phyloP scores from a whole-genome alignment of 305 asterid genomes.

The Fraxinus floribunda region DNA sequence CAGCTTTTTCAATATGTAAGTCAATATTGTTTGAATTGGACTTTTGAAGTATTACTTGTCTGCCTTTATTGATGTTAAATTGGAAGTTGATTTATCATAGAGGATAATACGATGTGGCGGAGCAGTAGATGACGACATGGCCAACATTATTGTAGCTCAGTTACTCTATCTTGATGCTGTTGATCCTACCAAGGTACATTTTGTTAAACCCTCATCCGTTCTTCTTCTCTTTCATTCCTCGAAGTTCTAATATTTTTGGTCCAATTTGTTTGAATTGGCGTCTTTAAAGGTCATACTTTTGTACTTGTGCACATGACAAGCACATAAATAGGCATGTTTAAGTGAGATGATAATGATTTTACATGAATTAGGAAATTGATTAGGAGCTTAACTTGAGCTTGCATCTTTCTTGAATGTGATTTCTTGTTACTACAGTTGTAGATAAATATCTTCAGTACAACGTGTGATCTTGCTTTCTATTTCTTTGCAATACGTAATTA shows the following conservation, averaged over 20 bases:
- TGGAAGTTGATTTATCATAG: constrained; percentile 36
- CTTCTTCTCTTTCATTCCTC: background rate
- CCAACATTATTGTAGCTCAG: constrained; percentile 91
- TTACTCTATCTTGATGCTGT: constrained; percentile 96
- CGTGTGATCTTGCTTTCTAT: background rate
- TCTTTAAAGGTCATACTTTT: background rate
- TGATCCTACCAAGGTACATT: constrained; percentile 83
- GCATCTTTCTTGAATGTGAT: background rate
- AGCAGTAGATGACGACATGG: constrained; percentile 98
- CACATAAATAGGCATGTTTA: background rate
- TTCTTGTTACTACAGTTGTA: background rate
- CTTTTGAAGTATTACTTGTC: constrained; percentile 15
- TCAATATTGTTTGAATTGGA: constrained; percentile 15
- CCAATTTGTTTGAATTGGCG: background rate
- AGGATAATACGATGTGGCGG: constrained; percentile 98
- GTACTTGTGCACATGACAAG: background rate
- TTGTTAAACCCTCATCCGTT: background rate
- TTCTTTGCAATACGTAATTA: background rate
- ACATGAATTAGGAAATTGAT: background rate
- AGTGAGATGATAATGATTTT: background rate
- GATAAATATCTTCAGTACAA: background rate
- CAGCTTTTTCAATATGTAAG: constrained; percentile 92
- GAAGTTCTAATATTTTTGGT: background rate
- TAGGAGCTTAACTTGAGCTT: background rate
- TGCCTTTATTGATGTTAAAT: constrained; percentile 16